Evolutionary conservation across 768 basidiomycete species (phyloP), one percentile per base, ranked within the genome.

Genomic region (Leccinum obscurum): DNA sequence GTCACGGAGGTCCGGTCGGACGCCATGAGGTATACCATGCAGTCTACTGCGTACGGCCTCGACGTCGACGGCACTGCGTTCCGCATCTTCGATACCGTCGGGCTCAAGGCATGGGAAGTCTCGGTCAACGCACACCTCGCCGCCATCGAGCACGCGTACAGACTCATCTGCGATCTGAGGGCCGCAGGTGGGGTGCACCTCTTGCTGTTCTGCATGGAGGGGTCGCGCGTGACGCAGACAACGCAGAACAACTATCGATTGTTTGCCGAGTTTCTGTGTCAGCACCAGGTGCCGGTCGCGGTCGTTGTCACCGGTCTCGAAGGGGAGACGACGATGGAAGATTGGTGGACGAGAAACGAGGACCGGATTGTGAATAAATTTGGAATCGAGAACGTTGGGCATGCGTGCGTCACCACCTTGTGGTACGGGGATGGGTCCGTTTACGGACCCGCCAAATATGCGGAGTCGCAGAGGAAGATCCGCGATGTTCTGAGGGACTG

Each of bases 181-280:
- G n/a, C 20, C 0, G 26, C 34, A 6, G 73, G 66, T 11, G 77
- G 78, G 17, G 61, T 79, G 20, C 73, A 67, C 57, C 75, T 79
- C 13, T 71, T 80, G 7, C 64, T 79, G 1, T 78, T 71, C 55
- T 71, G 71, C 61, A 69, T 78, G 66, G 72, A 73, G 1, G 74
- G 66, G 1, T 60, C 72, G 52, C 68, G 41, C 3, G 41, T 78
- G 59, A 73, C 65, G 22, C 64, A 68, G 15, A 24, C 2, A 2
- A 24, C 24, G 24, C 24, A 24, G 24, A 24, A 24, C 24, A 24
- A 24, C 2, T 24, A 60, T 66, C 58, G 61, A 26, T 54, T 77
- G 13, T 77, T 78, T 60, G 56, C 66, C 48, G 70, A 79, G 35
- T 66, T 75, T 17, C 66, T 79, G 15, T 79, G 76, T 58, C 65